Base-by-base conservation (phyloP, 176 grass and related monocot genomes). In the Juncus effusus region DNA sequence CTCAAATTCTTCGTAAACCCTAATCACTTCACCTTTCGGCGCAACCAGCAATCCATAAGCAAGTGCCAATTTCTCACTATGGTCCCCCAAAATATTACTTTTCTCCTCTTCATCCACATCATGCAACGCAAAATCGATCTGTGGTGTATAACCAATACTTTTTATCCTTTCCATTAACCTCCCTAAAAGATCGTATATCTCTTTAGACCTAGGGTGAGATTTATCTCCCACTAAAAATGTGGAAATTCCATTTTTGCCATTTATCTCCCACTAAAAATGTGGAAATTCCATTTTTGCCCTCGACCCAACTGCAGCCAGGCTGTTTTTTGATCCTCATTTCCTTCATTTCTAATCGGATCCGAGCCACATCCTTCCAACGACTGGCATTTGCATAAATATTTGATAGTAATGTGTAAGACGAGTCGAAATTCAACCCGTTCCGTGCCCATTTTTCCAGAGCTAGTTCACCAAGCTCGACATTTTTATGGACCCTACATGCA, bases 61-160 rank as follows among this genome's bases (percentile, higher is more conserved):
- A 10, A 95, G 86, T 42, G 86, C 90, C 69, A 95, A 79, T 56
- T 90, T 95, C 78, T 95, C 86, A 47, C 86, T 95, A 61, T 95
- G 90, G 56, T 87, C 90, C 38, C 42, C 42, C 60, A 95, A 81
- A 68, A 95, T 75, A 68, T 59, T 81, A 69, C 79, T 87, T 63
- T 87, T 95, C 72, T 95, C 90, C 67, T 95, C 90, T 16, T 90
- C 90, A 71, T 87, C 83, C 2, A 95, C 86, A 80, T 95, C 90
- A 4, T 90, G 90, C 75, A 95, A 65, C 36, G 90, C 90, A 55
- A 84, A 95, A 53, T 81, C 74, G 36, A 72, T 83, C 76, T 95
- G 86, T 28, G 90, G 90, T 37, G 79, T 75, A 80, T 95, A 95
- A 15, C 86, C 86, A 56, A 95, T 79, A 58, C 76, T 61, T 67